Evolutionary conservation across 257 asterid genomes (phyloP), one percentile per base, ranked within the genome.

Genomic region (Nicotiana paniculata): DNA sequence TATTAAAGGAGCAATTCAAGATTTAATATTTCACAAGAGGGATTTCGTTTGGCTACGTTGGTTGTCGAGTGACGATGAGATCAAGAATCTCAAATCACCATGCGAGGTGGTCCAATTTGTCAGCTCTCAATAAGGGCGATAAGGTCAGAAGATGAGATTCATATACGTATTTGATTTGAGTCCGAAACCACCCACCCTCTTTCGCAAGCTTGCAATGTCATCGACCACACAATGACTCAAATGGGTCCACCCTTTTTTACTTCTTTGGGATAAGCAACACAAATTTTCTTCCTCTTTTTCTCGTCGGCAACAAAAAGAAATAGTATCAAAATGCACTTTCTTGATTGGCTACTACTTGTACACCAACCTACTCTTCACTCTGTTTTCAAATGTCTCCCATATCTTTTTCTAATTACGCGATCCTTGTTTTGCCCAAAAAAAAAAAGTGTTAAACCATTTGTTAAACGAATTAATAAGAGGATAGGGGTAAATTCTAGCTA

Each of bases 61-160:
- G 51, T 30, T 37, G 21, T 51, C 78, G 67, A 39, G 82, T 64
- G 83, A 85, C 86, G 89, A 87, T 81, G 75, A 72, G 87, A 88
- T 87, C 88, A 70, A 83, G 86, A 82, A 79, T 72, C 68, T 30
- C 48, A 76, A 83, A 48, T 66, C 55, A 86, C 84, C 85, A 30
- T 57, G 77, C 57, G 81, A 53, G n/a, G 55, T 30, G 77, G 77
- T 46, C 16, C 69, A 63, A 72, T 46, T 72, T 74, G 43, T 26
- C 61, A 74, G 61, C 57, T 11, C 48, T 39, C 10, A 4, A 2
- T 48, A 43, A 37, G 37, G 43, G 24, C 9, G 63, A 8, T 28
- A 8, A 75, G 63, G 17, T 75, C 46, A 28, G 15, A 46, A 46
- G 17, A 43, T 12, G 21, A 43, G 59, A 10, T 12, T 32, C 33